phyloP scores from a whole-genome alignment of 768 basidiomycete species.

The Pleurotus platypus region DNA sequence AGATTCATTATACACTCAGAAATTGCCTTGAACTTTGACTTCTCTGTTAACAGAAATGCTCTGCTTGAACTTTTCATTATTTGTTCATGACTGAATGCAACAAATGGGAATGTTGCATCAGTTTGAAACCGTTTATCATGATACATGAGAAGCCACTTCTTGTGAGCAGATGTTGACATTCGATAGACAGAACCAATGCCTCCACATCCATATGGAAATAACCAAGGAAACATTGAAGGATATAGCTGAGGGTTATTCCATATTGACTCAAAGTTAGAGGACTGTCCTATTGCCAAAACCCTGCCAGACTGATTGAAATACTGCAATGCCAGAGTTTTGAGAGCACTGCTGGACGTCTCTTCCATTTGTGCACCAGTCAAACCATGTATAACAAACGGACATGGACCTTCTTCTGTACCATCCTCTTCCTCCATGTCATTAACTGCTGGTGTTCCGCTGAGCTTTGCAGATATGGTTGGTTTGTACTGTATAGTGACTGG shows the following conservation, averaged over 20 bases:
- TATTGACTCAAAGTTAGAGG: constrained; percentile 19
- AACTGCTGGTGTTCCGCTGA: constrained; percentile 19
- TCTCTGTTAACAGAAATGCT: constrained; percentile 15
- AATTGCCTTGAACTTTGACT: constrained; percentile 14
- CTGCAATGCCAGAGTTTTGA: constrained; percentile 20
- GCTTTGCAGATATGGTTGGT: constrained; percentile 14
- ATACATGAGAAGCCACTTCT: constrained; percentile 30
- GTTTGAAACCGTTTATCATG: constrained; percentile 36
- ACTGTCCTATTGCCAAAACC: constrained; percentile 25
- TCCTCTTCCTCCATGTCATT: constrained; percentile 20
- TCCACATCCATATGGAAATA: constrained; percentile 37
- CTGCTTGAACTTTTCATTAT: constrained; percentile 18
- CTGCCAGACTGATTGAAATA: constrained; percentile 22
- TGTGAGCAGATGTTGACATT: constrained; percentile 21
- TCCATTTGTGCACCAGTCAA: constrained; percentile 15
- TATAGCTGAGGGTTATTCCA: constrained; percentile 30
- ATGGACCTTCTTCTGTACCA: constrained; percentile 16
- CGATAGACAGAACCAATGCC: constrained; percentile 21
- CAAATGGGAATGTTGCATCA: constrained; percentile 30
- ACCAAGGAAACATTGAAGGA: constrained; percentile 36
- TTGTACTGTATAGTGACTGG: constrained; percentile 22
- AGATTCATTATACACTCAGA: constrained; percentile 11
- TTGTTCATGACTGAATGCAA: constrained; percentile 36
- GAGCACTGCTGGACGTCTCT: constrained; percentile 3
- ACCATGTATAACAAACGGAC: constrained; percentile 24